phyloP scores from a whole-genome alignment of 2,329 filamentous ascomycete genomes.

The Ophiostoma sp. region DNA sequence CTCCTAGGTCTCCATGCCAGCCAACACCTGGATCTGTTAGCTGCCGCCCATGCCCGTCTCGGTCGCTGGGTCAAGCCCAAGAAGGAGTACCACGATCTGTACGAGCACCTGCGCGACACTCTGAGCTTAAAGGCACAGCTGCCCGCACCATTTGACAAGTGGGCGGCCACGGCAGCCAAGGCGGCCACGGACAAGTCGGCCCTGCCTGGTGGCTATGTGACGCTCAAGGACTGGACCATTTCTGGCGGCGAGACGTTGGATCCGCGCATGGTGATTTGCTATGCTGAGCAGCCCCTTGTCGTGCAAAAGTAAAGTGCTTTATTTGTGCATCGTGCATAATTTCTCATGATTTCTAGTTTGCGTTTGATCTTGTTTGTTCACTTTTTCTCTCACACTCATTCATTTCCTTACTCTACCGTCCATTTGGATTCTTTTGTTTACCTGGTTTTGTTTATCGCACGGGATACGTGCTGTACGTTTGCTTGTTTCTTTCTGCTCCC shows the following conservation, averaged over 20 bases:
- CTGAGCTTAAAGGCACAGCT: conserved; percentile 28
- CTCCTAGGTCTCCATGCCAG: conserved; percentile 30
- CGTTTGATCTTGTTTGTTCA: background rate
- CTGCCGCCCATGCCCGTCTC: conserved; percentile 27
- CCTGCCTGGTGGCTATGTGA: conserved; percentile 31
- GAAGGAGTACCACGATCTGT: conserved; percentile 32
- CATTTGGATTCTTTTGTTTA: too few relatives aligned
- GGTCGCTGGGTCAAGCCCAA: conserved; percentile 32
- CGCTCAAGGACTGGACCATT: conserved; percentile 28
- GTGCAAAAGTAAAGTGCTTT: background rate
- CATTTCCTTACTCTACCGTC: too few relatives aligned
- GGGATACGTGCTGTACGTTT: too few relatives aligned
- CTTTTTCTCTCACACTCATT: background rate
- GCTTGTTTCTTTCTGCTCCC: too few relatives aligned
- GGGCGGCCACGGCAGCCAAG: conserved; percentile 27
- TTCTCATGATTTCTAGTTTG: background rate
- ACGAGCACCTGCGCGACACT: conserved; percentile 28
- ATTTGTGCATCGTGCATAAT: background rate
- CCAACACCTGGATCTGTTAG: conserved; percentile 31
- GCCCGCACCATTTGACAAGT: conserved; percentile 30
- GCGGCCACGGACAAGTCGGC: conserved; percentile 28
- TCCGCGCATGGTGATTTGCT: background rate
- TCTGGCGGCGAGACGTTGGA: conserved; percentile 8
- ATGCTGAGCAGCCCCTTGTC: background rate
- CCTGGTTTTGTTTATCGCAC: too few relatives aligned